These are phyloP conservation scores for Bipolaris victoriae DNA, from an alignment of 2,329 filamentous ascomycete genomes.

Conservation along the genomic window DNA sequence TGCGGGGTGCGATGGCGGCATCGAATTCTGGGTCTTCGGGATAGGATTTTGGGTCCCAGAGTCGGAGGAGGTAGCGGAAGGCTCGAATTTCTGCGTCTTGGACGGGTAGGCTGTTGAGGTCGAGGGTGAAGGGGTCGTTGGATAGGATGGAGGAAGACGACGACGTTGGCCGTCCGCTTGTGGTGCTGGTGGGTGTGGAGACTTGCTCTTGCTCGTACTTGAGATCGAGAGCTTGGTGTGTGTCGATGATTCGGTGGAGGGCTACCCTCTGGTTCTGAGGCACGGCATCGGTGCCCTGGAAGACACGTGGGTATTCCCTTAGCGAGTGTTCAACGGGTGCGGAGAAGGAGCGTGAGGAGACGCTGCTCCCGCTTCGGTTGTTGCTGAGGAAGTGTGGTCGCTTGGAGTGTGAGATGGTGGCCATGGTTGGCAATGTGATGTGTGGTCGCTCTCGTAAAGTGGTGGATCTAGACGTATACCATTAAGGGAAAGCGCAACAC, in stretches of 20 bases:
- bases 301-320: slow-evolving; percentile 3
- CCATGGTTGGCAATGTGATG: slow-evolving; percentile 7
- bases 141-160: slow-evolving; percentile 13
- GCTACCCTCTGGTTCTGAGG: slow-evolving; percentile 23
- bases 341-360: slow-evolving; percentile 4
- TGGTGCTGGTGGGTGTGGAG: slow-evolving; percentile 10
- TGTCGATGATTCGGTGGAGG: slow-evolving; percentile 23
- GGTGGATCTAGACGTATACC: background rate
- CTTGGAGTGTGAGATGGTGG: slow-evolving; percentile 13
- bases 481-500: background rate
- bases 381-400: slow-evolving; percentile 17
- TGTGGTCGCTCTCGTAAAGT: background rate
- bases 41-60: slow-evolving; percentile 23
- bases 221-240: slow-evolving; percentile 24
- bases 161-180: slow-evolving; percentile 8
- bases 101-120: slow-evolving; percentile 19
- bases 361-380: slow-evolving; percentile 15
- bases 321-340: background rate
- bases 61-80: slow-evolving; percentile 28
- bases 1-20: slow-evolving; percentile 12
- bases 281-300: slow-evolving; percentile 27
- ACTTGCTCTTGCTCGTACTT: slow-evolving; percentile 7
- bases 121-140: slow-evolving; percentile 22
- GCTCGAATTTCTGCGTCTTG: slow-evolving; percentile 30
- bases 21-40: slow-evolving; percentile 27